Evolutionary conservation across 768 basidiomycete genomes (phyloP).

Genomic region (Tephrocybe sp.): DNA sequence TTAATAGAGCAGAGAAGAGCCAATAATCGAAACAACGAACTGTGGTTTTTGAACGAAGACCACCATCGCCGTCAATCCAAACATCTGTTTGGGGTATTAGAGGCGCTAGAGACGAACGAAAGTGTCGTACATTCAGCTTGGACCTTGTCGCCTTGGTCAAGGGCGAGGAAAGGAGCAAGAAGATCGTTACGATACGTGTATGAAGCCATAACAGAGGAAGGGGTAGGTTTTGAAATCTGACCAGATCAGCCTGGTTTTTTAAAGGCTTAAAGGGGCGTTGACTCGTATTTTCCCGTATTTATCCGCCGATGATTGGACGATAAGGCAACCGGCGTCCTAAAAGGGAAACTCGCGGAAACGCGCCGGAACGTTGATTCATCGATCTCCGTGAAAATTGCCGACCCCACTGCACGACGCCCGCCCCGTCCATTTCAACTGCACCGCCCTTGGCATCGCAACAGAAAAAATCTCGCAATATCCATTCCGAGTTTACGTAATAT

Average conservation of each 20-base stretch:
- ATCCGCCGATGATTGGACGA: constrained; percentile 42
- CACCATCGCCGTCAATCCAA: constrained; percentile 96
- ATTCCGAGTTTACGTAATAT: neutral
- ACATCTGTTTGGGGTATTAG: constrained; percentile 61
- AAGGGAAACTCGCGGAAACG: constrained; percentile 17
- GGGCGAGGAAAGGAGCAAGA: constrained; percentile 84
- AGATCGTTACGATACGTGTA: constrained; percentile 75
- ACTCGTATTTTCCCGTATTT: constrained; percentile 24
- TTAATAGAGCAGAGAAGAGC: neutral
- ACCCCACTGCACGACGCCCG: neutral
- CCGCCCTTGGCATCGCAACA: neutral
- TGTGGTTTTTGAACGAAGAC: constrained; percentile 95
- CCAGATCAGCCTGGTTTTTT: constrained; percentile 18
- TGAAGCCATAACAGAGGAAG: constrained; percentile 27
- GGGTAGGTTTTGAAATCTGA: constrained; percentile 20
- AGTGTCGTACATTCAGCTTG: constrained; percentile 85
- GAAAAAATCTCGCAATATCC: neutral
- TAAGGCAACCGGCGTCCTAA: constrained; percentile 28
- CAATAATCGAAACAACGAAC: constrained; percentile 55
- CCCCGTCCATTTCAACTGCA: neutral
- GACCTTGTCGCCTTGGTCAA: constrained; percentile 88
- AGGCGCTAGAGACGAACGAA: constrained; percentile 10
- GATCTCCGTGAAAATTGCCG: constrained; percentile 11
- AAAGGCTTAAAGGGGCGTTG: constrained; percentile 19
- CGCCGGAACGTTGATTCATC: constrained; percentile 17